Evolutionary conservation across 139 green algal genomes (phyloP), one percentile per base, ranked within the genome.

Genomic region (Prasinococcaceae sp.): DNA sequence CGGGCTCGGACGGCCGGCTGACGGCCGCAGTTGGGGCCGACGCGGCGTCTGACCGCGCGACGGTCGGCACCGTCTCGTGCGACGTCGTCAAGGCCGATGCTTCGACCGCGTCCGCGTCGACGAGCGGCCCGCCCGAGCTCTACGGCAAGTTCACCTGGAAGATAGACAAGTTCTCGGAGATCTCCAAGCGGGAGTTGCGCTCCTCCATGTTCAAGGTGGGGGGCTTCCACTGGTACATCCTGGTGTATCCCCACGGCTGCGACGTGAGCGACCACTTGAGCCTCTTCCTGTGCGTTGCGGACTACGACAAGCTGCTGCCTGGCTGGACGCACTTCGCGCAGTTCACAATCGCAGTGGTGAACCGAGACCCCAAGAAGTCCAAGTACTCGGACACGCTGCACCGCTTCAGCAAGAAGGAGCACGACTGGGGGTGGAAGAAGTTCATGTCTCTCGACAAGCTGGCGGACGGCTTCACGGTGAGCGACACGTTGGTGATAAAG

Each of bases 351-450:
- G 88, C 89, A 4, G 89, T 97, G 16, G 86, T 96, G 9, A 96
- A 97, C 75, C 88, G 88, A 54, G 89, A 97, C 72, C 84, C 89
- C 0, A 95, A 95, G 68, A 94, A 93, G 68, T 86, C 70, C 26
- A 97, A 97, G 60, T 97, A 96, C 62, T 88, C 78, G 79, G 88
- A 97, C 66, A 97, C 89, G 12, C 71, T 97, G 66, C 89, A 97
- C 72, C 79, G 89, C 19, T 97, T 97, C 76, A 95, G 86, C 79
- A 97, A 97, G 66, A 97, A 97, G 75, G 89, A 97, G 77, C 88
- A 97, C 62, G 89, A 97, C 67, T 97, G 89, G 89, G 89, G 89
- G 0, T 97, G 89, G 89, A 97, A 97, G 73, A 96, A 96, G 74
- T 97, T 96, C 73, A 97, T 97, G 83, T 79, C 85, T 68, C 66